Base-by-base conservation (phyloP, 139 green algal species). In the Spirogloea muscicola region DNA sequence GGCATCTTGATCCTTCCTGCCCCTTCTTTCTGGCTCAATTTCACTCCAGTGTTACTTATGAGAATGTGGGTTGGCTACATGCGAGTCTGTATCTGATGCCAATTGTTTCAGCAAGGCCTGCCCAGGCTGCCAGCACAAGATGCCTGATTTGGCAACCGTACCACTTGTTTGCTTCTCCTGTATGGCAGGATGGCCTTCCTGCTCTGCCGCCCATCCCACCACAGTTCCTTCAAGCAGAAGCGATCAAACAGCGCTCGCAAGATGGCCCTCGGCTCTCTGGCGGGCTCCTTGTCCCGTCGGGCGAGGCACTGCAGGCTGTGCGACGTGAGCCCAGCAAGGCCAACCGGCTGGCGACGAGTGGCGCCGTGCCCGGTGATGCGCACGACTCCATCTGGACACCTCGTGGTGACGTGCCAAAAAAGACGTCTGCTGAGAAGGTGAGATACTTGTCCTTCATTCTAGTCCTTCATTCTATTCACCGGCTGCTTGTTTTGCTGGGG, bases 11-110 rank as follows among this genome's bases (percentile, higher is more conserved):
- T 46, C 7, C 46, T 63, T 73, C 7, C 31, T n/a, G 37, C 43
- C 43, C 13, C 46, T 55, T 58, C 13, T 59, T 55, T 69, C 21
- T 69, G 9, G 7, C 60, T 58, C 60, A 58, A 9, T 64, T 16
- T 64, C 36, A 21, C 36, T 64, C 55, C 39, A 10, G 10, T 16
- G 10, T 13, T 40, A 13, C 39, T 49, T 64, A 13, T 49, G 55
- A 21, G 29, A 42, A 13, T 64, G 36, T 64, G 36, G 10, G 55
- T 13, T 64, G 21, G 21, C 46, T 21, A 55, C 21, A 55, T 21
- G 46, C 21, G 46, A 21, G 46, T 21, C 46, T 31, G 46, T 55
- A 55, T 21, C 46, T 55, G 46, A 21, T 39, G 31, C 52, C n/a
- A n/a, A n/a, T n/a, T n/a, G n/a, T n/a, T n/a, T n/a, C n/a, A n/a